A percentile compares a stretch with the other conserved stretches of the same genome.
Evolutionary conservation across 2,329 filamentous ascomycete genomes (phyloP).

Genomic region (Aspergillus glaucus): DNA sequence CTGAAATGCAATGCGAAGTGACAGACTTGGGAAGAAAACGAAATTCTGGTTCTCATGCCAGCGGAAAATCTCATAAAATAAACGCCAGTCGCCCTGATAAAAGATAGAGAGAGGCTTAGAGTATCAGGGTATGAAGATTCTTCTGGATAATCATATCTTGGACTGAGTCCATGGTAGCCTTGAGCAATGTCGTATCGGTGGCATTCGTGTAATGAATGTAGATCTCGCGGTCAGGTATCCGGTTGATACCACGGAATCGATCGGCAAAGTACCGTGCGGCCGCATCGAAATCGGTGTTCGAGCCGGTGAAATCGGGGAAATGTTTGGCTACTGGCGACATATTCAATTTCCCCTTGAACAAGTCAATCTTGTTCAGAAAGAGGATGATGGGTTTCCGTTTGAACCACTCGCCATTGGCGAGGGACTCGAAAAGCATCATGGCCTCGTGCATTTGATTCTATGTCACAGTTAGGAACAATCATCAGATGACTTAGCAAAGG

Average conservation of each 20-base stretch:
- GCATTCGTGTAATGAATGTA: constrained; percentile 56
- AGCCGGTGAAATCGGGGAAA: constrained; percentile 73
- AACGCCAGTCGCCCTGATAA: constrained; percentile 1
- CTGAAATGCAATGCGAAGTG: constrained; percentile 22
- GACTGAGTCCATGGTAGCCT: constrained; percentile 79
- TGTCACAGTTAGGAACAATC: constrained; percentile 10
- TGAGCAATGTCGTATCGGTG: constrained; percentile 66
- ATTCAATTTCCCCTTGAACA: constrained; percentile 71
- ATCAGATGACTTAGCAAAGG: background rate
- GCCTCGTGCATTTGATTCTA: constrained; percentile 91
- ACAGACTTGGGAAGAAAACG: constrained; percentile 12
- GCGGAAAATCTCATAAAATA: constrained; percentile 11
- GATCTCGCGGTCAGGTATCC: constrained; percentile 52
- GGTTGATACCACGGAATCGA: constrained; percentile 71
- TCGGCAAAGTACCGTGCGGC: constrained; percentile 76
- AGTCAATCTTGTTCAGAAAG: constrained; percentile 82
- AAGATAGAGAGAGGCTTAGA: constrained; percentile 38
- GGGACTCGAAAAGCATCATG: constrained; percentile 78
- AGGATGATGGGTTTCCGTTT: constrained; percentile 73
- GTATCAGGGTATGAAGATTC: constrained; percentile 71
- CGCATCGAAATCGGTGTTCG: constrained; percentile 64
- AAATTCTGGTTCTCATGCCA: constrained; percentile 12
- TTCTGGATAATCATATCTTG: constrained; percentile 85
- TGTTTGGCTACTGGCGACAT: constrained; percentile 66
- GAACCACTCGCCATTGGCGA: constrained; percentile 83